These are phyloP conservation scores for Wickerhamomyces ciferrii DNA, from an alignment of 805 yeast species.

Conservation along the genomic window DNA sequence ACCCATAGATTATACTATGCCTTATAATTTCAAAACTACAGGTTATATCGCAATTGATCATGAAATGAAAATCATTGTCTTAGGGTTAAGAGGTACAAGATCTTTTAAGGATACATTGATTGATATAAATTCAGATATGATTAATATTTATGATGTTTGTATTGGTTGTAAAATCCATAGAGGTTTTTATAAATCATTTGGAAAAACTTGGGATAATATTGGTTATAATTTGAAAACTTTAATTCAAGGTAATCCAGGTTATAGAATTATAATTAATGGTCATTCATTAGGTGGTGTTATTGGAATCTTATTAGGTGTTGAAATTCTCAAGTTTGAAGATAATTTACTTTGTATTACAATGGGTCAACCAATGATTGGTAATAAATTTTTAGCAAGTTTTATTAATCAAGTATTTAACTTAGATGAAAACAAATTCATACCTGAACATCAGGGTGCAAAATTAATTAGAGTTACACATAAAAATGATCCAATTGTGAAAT, in stretches of 20 bases:
- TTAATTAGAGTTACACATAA: constrained; percentile 19
- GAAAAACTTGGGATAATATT: constrained; percentile 9
- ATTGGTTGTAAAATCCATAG: constrained; percentile 17
- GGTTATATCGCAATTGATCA: constrained; percentile 20
- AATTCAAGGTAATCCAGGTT: neutral
- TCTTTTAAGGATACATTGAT: constrained; percentile 21
- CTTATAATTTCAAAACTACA: constrained; percentile 17
- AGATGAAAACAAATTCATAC: constrained; percentile 1
- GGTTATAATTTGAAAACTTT: constrained; percentile 2
- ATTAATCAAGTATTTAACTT: constrained; percentile 7
- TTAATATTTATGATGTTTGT: constrained; percentile 4
- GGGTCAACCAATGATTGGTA: constrained; percentile 25
- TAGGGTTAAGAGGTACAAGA: constrained; percentile 20
- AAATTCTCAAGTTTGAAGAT: neutral
- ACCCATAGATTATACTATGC: neutral
- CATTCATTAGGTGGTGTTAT: constrained; percentile 25
- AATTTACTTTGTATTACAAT: constrained; percentile 10
- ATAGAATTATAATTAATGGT: constrained; percentile 15
- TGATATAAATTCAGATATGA: constrained; percentile 21
- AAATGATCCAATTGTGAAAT: constrained; percentile 21
- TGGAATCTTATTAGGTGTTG: constrained; percentile 10
- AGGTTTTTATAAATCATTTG: constrained; percentile 15
- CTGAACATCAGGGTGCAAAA: neutral
- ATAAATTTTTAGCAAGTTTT: constrained; percentile 10
- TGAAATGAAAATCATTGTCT: constrained; percentile 4